Conservation (phyloP, 1,284 basidiomycete genomes). For the Tylopilus sp. region DNA sequence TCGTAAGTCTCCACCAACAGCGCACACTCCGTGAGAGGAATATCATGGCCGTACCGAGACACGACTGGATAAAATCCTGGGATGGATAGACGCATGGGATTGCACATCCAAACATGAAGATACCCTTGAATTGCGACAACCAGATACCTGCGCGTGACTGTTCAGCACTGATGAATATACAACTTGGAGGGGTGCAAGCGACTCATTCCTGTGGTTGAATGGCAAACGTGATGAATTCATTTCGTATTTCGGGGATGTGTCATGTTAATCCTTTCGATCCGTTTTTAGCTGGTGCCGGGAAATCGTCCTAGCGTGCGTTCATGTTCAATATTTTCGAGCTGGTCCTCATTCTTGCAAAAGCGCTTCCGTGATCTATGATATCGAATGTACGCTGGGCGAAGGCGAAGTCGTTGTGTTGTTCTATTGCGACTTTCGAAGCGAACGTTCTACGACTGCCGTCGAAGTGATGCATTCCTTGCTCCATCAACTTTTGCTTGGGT, state of each 20-base stretch:
- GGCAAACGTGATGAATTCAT: not conserved
- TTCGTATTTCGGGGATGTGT: not conserved
- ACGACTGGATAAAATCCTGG: too few relatives aligned
- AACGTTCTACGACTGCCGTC: not conserved
- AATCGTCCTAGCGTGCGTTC: conserved; percentile 3
- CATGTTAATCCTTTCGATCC: too few relatives aligned
- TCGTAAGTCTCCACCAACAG: too few relatives aligned
- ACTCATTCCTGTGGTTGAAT: not conserved
- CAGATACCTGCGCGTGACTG: too few relatives aligned
- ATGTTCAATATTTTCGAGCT: too few relatives aligned
- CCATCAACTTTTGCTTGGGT: conserved; percentile 1
- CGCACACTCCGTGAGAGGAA: too few relatives aligned
- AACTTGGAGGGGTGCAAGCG: too few relatives aligned
- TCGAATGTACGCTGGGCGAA: not conserved
- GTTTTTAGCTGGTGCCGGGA: not conserved
- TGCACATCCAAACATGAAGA: too few relatives aligned
- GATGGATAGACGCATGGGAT: too few relatives aligned
- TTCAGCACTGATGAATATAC: too few relatives aligned
- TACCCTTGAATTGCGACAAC: too few relatives aligned
- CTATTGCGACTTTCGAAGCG: conserved; percentile 6
- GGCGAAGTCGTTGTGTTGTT: conserved; percentile 1
- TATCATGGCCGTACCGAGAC: too few relatives aligned
- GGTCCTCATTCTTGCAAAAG: not conserved
- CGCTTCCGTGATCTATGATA: not conserved
- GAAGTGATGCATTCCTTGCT: conserved; percentile 11